Base-by-base conservation (phyloP, 2,329 filamentous ascomycete species). In the Cercospora citrullina region DNA sequence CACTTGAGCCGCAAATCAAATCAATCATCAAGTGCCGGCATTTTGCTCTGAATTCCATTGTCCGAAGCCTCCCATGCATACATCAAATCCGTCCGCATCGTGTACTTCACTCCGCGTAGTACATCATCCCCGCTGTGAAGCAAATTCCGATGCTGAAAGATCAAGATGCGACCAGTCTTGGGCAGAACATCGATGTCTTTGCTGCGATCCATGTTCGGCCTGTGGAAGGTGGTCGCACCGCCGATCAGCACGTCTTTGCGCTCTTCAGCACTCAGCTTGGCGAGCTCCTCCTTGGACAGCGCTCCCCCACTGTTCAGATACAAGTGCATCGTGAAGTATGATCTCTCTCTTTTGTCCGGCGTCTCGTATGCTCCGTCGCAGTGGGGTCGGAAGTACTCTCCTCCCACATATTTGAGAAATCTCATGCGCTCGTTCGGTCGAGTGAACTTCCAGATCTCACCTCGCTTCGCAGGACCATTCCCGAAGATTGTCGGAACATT, bases 321-420 rank as follows among this genome's bases (percentile, higher is more conserved):
- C 16, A 88, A 71, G 68, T 88, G 86, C 31, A 88, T 73, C 0
- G 86, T 88, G 70, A 83, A 86, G 61, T 83, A 84, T 1, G 84
- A 85, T 12, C 78, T 75, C 75, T 87, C 82, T 21, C 77, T 80
- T 7, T 81, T 79, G 63, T 87, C 84, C 0, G 84, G 83, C 16
- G 87, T 89, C 60, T 81, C 81, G 72, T 90, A 94, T 0, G 81
- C 73, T 0, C 86, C 88, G 75, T 94, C 91, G 71, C 85, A 89
- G 75, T 94, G 91, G 4, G 89, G 88, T 68, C 84, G 85, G 74
- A 96, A 95, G 76, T 89, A 94, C 73, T 93, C 88, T 0, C 91
- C 91, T 0, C 83, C 80, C 0, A 84, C 84, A 76, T 95, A 95
- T 74, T 87, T 89, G 61, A 96, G 80, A 73, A 94, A 94, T 30